Evolutionary conservation across 1,284 basidiomycete species (phyloP), one percentile per base, ranked within the genome.

Genomic region (Leccinum pallidistipes): DNA sequence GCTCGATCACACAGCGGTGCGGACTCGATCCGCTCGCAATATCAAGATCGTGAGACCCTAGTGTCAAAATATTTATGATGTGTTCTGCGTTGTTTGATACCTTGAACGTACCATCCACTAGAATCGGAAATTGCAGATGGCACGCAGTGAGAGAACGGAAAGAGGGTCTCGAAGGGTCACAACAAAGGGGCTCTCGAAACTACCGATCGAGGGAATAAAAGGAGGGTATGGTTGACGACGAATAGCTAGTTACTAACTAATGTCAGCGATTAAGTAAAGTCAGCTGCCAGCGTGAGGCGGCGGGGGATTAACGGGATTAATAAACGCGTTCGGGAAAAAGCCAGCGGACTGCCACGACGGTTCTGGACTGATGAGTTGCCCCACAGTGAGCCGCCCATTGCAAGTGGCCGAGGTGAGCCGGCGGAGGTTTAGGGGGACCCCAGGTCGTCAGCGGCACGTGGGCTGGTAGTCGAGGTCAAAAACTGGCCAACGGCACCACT

Each of bases 211-310:
- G 52, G 34, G 18, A 36, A 27, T 36, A 36, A 52, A 29, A 53
- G 51, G n/a, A 24, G 16, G 18, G 18, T 32, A 5, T 24, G 16
- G 11, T 34, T 14, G 21, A 31, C 3, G 50, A 32, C 53, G 50
- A 49, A 43, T 10, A 27, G 53, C 43, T 58, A 21, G 21, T 21
- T 21, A 69, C 65, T 66, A 71, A 27, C 24, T 27, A 27, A 27
- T 53, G 16, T 40, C 57, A 55, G 40, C 66, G 62, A 68, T 66
- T 62, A 64, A 38, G 56, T 60, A 66, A 52, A 47, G 63, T 81
- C 74, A 83, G 64, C 74, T 80, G 61, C 84, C 82, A 54, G 81
- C 68, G 67, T 85, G 84, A 61, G 85, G 77, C 43, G 85, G 78
- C 18, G 85, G 78, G 38, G 81, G 78, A 57, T 79, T 78, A 60